phyloP scores from a whole-genome alignment of 805 yeast genomes.

The Kodamaea fukazawae region DNA sequence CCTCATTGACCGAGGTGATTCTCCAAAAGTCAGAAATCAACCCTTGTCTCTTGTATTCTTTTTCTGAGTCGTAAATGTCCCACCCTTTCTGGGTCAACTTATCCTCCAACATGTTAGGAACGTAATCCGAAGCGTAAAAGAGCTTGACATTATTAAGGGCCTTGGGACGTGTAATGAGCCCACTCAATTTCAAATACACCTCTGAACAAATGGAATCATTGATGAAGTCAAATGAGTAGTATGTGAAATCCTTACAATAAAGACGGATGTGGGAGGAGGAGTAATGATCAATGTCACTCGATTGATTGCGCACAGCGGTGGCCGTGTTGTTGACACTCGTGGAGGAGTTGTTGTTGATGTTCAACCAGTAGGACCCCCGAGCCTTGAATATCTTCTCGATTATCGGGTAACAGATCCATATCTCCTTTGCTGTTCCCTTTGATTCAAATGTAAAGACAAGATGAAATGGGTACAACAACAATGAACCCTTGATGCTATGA shows the following conservation, averaged over 20 bases:
- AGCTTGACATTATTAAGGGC: conserved; percentile 39
- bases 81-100: conserved; percentile 57
- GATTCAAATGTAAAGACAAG: conserved; percentile 36
- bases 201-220: conserved; percentile 59
- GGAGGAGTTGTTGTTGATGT: conserved; percentile 10
- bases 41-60: conserved; percentile 78
- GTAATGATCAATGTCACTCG: conserved; percentile 32
- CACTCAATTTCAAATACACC: conserved; percentile 69
- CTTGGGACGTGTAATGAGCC: conserved; percentile 56
- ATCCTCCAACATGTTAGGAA: conserved; percentile 69
- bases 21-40: conserved; percentile 61
- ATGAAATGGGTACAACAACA: conserved; percentile 36
- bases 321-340: conserved; percentile 10
- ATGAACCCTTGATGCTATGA: conserved; percentile 33
- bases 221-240: conserved; percentile 70
- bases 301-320: conserved; percentile 8
- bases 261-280: conserved; percentile 59
- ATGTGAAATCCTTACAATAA: conserved; percentile 82
- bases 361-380: conserved; percentile 49
- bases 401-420: conserved; percentile 91
- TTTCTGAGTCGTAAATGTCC: conserved; percentile 58
- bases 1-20: conserved; percentile 57
- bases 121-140: conserved; percentile 79
- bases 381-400: conserved; percentile 60
- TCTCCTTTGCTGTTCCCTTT: conserved; percentile 47